Evolutionary conservation across 345 rosid genomes (phyloP), one percentile per base, ranked within the genome.

Genomic region (Linum usitatissimum): DNA sequence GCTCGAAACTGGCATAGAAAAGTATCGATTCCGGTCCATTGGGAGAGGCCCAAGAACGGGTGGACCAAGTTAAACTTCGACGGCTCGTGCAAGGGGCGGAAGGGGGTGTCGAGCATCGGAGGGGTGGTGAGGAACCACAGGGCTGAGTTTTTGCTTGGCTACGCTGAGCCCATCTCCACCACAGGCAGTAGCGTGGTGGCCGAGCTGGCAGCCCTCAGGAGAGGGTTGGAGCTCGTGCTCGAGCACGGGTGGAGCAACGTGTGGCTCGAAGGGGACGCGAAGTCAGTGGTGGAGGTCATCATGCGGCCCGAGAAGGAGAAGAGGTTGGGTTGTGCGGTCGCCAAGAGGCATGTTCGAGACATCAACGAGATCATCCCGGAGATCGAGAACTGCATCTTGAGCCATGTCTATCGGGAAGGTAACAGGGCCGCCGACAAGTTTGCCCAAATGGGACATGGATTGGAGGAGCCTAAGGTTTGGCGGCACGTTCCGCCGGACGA

Each of bases 11-110:
- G 68, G 60, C 94, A 81, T 69, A 80, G 72, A 34, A 5, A 34
- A 34, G 61, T 63, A 78, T 69, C 79, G n/a, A 75, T 80, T 30
- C 77, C 86, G 10, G 98, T 88, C 62, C 60, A 89, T 6, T 91
- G 98, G 98, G 65, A 77, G 69, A 88, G 73, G 62, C 98, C 95
- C 0, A 18, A 77, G 62, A 61, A 40, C 1, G 92, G 96, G 1
- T 86, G 96, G 90, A 91, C 87, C 10, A 91, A 91, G 62, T 68
- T 88, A 13, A 91, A 91, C 85, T 88, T 81, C 5, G 96, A 91
- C 53, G 98, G 96, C 7, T 88, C 96, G 0, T 79, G 75, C 67
- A 77, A 72, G 70, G 81, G 80, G 21, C 71, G 70, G 51, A 64
- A 69, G 10, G 75, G 90, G 15, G 76, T 77, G 63, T 82, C 80